Conservation (phyloP, 2,329 filamentous ascomycete species). For the Truncatella angustata region DNA sequence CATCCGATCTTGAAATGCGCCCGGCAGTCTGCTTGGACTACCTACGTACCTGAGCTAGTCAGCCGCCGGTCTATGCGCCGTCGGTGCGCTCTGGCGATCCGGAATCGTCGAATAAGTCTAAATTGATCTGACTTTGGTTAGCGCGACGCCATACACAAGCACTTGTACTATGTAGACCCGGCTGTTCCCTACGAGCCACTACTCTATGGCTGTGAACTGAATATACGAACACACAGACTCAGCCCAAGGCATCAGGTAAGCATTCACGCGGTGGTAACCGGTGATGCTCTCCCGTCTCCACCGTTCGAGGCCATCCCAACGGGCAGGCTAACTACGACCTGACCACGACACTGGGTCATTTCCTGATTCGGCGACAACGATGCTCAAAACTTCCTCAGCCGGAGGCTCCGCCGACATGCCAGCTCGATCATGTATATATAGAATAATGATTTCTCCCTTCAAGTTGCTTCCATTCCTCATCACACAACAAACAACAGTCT, state of each 20-base stretch:
- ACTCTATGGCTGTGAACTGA: background rate
- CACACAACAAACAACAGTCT: no score
- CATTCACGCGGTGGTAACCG: background rate
- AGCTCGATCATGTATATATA: slow-evolving; percentile 2
- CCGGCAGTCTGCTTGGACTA: background rate
- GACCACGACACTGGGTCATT: background rate
- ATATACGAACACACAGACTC: slow-evolving; percentile 5
- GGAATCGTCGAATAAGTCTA: slow-evolving; percentile 1
- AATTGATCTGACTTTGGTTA: slow-evolving; percentile 3
- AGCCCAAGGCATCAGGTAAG: background rate
- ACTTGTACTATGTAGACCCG: background rate
- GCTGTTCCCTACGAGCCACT: no score
- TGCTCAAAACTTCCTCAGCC: background rate
- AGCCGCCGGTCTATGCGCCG: background rate
- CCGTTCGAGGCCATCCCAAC: background rate
- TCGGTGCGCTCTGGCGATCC: background rate
- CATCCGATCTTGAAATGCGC: background rate
- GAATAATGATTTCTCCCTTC: background rate
- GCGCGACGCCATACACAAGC: background rate
- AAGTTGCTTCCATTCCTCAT: background rate
- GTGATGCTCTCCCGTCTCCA: background rate
- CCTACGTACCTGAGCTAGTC: slow-evolving; percentile 3
- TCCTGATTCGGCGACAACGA: background rate
- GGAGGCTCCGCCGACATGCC: background rate
- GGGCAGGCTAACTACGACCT: no score